Evolutionary conservation across 352 stramenopile genomes (phyloP).

Genomic region (Saprolegnia parasitica): DNA sequence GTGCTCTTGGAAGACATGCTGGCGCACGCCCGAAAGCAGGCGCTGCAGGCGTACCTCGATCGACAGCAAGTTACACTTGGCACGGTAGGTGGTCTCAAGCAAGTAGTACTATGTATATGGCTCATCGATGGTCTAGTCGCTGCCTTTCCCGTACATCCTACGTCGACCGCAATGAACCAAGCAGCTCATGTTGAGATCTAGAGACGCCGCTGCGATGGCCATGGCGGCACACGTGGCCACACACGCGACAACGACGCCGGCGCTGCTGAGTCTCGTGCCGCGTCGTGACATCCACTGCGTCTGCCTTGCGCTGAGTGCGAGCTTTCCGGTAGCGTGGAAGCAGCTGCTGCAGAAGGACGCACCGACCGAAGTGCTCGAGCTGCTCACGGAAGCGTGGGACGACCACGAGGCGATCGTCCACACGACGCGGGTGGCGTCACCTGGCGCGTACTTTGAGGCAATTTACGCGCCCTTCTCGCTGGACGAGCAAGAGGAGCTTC

Average conservation of each 20-base stretch:
- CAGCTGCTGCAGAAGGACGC: constrained; percentile 36
- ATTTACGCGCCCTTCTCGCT: constrained; percentile 28
- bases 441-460: constrained; percentile 36
- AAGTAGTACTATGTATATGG: background rate
- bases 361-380: constrained; percentile 39
- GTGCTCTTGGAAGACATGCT: constrained; percentile 61
- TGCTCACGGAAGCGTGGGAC: constrained; percentile 49
- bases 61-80: background rate
- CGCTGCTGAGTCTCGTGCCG: background rate
- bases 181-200: background rate
- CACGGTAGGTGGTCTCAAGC: background rate
- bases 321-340: constrained; percentile 32
- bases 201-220: background rate
- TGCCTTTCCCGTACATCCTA: background rate
- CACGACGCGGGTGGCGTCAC: background rate
- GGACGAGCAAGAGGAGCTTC: constrained; percentile 38
- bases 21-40: background rate
- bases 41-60: background rate
- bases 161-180: background rate
- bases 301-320: constrained; percentile 29
- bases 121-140: background rate
- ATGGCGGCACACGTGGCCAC: background rate
- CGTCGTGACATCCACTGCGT: background rate
- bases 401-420: constrained; percentile 25
- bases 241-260: background rate